Percentiles rank a stretch among this genome's conserved stretches.
Evolutionary conservation across 768 basidiomycete genomes (phyloP).

Genomic region (Chalciporus pseudorubinellus): DNA sequence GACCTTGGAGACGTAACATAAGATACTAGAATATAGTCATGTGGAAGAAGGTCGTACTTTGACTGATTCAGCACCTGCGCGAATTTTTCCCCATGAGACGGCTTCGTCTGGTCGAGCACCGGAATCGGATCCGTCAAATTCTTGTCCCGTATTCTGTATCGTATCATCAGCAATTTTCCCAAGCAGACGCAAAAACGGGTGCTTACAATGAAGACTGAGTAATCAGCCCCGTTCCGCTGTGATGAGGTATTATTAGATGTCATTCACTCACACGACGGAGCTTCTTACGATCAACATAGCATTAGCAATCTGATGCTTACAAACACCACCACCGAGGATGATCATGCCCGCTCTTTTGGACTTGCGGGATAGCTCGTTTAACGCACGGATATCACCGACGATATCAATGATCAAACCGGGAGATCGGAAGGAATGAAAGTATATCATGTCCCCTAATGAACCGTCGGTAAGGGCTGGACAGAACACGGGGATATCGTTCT

Average conservation of each 20-base stretch:
- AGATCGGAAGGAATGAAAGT: constrained; percentile 92
- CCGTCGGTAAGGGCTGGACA: constrained; percentile 98
- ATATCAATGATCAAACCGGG: constrained; percentile 90
- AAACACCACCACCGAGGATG: constrained; percentile 95
- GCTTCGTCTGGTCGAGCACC: constrained; percentile 97
- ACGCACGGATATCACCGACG: constrained; percentile 85
- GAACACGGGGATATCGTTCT: constrained; percentile 99
- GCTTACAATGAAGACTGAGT: constrained; percentile 88
- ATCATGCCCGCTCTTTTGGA: constrained; percentile 98
- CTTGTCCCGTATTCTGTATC: constrained; percentile 90
- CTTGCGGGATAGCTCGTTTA: constrained; percentile 87
- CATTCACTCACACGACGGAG: not conserved
- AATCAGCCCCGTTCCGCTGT: constrained; percentile 97
- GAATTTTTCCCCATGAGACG: constrained; percentile 97
- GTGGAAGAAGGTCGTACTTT: constrained; percentile 48
- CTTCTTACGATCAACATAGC: constrained; percentile 91
- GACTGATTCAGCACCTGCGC: constrained; percentile 76
- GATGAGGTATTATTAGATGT: constrained; percentile 1
- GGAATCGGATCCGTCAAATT: constrained; percentile 98
- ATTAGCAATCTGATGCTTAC: constrained; percentile 99
- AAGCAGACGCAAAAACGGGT: not conserved
- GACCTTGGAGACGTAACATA: constrained; percentile 41
- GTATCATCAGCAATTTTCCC: not conserved
- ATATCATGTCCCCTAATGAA: constrained; percentile 98
- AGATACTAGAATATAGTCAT: constrained; percentile 1